Conservation (phyloP, 208 protist species). For the Blechomonas ayalai region DNA sequence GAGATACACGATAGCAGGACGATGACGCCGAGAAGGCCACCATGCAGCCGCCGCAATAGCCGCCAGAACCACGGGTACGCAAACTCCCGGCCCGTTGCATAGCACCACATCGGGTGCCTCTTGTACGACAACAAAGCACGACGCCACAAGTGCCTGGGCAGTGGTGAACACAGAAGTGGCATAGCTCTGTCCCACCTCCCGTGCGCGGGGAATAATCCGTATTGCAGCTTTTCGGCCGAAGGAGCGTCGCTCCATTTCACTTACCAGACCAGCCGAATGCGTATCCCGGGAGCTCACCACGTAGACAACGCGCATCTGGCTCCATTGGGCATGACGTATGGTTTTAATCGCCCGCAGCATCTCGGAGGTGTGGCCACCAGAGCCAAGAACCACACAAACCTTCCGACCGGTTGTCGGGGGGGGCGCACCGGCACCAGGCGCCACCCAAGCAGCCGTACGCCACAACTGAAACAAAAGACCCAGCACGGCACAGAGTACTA, state of each 20-base stretch:
- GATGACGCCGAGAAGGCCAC: constrained; percentile 26
- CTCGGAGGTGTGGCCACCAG: constrained; percentile 89
- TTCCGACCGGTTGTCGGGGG: constrained; percentile 24
- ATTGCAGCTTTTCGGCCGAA: constrained; percentile 37
- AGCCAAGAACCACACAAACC: constrained; percentile 81
- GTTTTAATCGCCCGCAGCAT: constrained; percentile 73
- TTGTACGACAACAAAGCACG: constrained; percentile 15
- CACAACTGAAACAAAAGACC: constrained; percentile 1
- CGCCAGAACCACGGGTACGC: constrained; percentile 76
- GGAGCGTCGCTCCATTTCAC: constrained; percentile 31
- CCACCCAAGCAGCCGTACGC: constrained; percentile 2
- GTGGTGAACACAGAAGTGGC: constrained; percentile 69
- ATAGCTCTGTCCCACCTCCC: constrained; percentile 90
- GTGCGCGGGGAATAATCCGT: constrained; percentile 70
- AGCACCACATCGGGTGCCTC: constrained; percentile 72
- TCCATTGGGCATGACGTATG: constrained; percentile 33
- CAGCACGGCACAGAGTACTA: too few relatives aligned
- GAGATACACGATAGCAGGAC: constrained; percentile 72
- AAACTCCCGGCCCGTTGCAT: constrained; percentile 90
- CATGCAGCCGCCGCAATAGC: constrained; percentile 35
- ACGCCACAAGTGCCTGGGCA: constrained; percentile 25
- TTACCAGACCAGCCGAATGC: constrained; percentile 45
- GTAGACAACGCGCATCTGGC: constrained; percentile 40
- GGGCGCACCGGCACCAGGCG: constrained; percentile 4
- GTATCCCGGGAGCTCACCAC: constrained; percentile 72